Evolutionary conservation across 257 asterid species (phyloP).

Genomic region (Ajuga chamaepitys): DNA sequence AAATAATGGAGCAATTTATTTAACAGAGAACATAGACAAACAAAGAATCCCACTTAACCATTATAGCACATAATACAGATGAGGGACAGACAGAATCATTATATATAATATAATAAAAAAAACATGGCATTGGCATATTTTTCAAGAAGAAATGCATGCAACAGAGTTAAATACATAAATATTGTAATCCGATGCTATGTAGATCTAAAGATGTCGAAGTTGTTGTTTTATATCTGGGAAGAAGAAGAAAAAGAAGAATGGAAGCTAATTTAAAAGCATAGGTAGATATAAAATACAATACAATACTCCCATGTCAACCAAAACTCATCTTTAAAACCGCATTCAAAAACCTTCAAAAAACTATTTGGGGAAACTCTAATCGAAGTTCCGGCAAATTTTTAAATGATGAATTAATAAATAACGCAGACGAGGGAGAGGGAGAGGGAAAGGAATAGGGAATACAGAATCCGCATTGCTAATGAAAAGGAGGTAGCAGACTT

Average conservation of each 20-base stretch:
- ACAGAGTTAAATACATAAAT: neutral
- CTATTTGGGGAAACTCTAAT: too few species aligned
- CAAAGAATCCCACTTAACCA: constrained; percentile 16
- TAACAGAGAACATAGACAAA: neutral
- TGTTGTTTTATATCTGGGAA: neutral
- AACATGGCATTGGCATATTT: neutral
- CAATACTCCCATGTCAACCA: neutral
- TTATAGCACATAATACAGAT: constrained; percentile 12
- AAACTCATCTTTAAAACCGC: neutral
- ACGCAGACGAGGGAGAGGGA: too few species aligned
- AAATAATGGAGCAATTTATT: constrained; percentile 2
- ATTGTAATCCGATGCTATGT: neutral
- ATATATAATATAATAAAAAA: neutral
- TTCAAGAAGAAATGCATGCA: neutral
- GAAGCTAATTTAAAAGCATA: neutral
- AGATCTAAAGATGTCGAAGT: constrained; percentile 13
- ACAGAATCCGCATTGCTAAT: too few species aligned
- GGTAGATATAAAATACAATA: too few species aligned
- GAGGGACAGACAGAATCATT: neutral
- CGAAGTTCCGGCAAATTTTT: too few species aligned
- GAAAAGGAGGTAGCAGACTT: too few species aligned
- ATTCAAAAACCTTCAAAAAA: neutral
- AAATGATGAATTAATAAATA: too few species aligned
- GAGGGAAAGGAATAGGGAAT: too few species aligned
- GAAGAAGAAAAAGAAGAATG: neutral